Base-by-base conservation (phyloP, 805 yeast genomes). In the Lachancea quebecensis region DNA sequence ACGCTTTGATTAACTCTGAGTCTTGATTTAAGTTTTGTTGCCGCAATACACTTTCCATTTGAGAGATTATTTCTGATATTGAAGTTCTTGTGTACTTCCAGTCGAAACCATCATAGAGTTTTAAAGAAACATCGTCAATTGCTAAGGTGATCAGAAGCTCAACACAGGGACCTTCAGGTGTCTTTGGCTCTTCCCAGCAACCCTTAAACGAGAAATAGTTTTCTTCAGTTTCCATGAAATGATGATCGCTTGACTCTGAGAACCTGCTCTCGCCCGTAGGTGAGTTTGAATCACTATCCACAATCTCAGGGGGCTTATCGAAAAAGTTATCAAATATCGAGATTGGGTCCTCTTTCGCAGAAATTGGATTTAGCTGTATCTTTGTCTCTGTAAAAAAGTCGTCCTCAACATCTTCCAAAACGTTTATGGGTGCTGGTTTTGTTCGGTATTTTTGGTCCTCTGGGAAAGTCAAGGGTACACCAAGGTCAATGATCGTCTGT, bases 91-190 rank as follows among this genome's bases (percentile, higher is more conserved):
- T 88, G 36, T 78, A 77, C 45, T 75, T 75, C 95, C 97, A 89
- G 55, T 93, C 98, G 58, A 82, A 93, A 0, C 99, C 99, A 66
- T 93, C 99, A 60, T 76, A 81, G 15, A 91, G 64, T 41, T 71
- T 75, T 2, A 84, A 55, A 1, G 55, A 58, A 0, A 70, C 62
- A 39, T 71, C 21, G 16, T 36, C 31, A 7, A 41, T 10, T 14
- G 14, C 31, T 2, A 37, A 12, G 28, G 3, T 9, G 35, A 38
- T 7, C 12, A 16, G 10, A n/a, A 41, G 18, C 10, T 15, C 36
- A 31, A 15, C 33, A 11, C 33, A 11, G 7, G 33, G 4, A n/a
- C 6, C 38, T 2, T 38, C 35, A 30, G 25, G 27, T 18, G 16
- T n/a, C 4, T 35, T 2, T 4, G 32, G 17, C 10, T 7, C 27